Evolutionary conservation across 331 rosid genomes (phyloP), one percentile per base, ranked within the genome.

Genomic region (Telfairia occidentalis): DNA sequence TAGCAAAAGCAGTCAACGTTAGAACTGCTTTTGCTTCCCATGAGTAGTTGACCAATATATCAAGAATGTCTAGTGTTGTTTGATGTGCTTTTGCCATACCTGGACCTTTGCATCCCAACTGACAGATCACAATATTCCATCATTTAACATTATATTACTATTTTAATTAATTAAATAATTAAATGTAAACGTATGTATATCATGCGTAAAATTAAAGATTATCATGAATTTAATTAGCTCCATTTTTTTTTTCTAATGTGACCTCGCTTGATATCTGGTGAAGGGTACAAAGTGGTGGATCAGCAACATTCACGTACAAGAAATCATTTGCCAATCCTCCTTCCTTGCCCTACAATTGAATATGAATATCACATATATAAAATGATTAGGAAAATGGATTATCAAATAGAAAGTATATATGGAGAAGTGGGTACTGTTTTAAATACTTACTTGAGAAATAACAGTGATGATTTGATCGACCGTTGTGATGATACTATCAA

Each of bases 21-120:
- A 64, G 49, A 9, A 38, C 48, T 64, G 72, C 72, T 4, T 64
- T 64, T 8, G 50, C 72, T 4, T 64, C 72, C 72, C 72, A 64
- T 64, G 72, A 18, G 7, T 64, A 64, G 5, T 7, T 64, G 0
- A 3, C 30, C 7, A 64, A 12, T 8, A 64, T 37, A 21, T 37
- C 49, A 38, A 64, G 30, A 38, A 64, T 64, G 18, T 64, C 12
- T 38, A 64, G 3, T n/a, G 72, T 37, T 8, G 30, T 64, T 35
- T 64, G 29, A 5, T 64, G 72, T n/a, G 72, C 72, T 4, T n/a
- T 64, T 9, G 37, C 72, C 4, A 37, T 19, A 0, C 72, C 72
- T 19, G 32, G 49, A 64, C 2, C 72, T 37, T 37, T 64, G n/a
- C n/a, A 19, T 37, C 30, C 16, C 16, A 19, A 9, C 72, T 64